Evolutionary conservation across 768 basidiomycete species (phyloP).

Genomic region (Pisolithus orientalis): DNA sequence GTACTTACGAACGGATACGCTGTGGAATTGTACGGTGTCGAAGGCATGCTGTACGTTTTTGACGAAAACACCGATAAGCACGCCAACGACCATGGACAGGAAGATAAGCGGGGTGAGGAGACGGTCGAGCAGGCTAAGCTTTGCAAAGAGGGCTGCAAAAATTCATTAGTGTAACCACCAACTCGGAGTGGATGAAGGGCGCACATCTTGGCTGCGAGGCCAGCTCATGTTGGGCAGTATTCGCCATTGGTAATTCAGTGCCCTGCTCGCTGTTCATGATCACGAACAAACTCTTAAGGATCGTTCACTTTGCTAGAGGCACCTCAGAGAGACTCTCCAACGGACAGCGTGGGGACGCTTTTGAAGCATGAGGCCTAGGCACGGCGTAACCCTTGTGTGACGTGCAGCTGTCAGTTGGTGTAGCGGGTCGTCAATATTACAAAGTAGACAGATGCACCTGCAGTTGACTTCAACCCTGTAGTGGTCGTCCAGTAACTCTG

Average conservation of each 20-base stretch:
- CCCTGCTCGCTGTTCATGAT: neutral
- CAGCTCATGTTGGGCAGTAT: neutral
- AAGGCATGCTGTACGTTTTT: slow-evolving; percentile 55
- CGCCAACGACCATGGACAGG: slow-evolving; percentile 67
- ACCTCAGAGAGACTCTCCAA: no score
- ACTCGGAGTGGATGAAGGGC: neutral
- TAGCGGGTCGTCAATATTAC: no score
- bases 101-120: slow-evolving; percentile 63
- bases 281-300: neutral
- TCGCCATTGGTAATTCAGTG: neutral
- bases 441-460: no score
- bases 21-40: slow-evolving; percentile 54
- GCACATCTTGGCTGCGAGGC: neutral
- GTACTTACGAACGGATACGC: slow-evolving; percentile 72
- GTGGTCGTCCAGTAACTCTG: no score
- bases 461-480: no score
- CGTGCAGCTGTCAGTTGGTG: no score
- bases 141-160: slow-evolving; percentile 30
- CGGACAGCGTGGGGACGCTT: no score
- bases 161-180: neutral
- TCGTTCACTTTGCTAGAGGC: no score
- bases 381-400: no score
- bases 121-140: slow-evolving; percentile 49
- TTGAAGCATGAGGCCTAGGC: no score
- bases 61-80: slow-evolving; percentile 66